Conservation (phyloP, 257 asterid genomes). For the Rhazya stricta region DNA sequence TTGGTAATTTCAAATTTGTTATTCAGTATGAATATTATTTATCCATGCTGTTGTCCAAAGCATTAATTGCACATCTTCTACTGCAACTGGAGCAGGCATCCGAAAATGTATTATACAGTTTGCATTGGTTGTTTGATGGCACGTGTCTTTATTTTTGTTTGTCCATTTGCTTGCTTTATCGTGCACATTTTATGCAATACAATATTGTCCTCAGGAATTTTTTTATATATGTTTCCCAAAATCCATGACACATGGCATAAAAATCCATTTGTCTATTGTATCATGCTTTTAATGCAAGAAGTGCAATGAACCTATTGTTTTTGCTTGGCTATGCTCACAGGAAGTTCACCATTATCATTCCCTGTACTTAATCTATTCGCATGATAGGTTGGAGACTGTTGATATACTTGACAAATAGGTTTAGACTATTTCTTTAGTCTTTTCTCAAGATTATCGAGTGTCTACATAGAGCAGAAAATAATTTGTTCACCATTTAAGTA, state of each 20-base stretch:
- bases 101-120: neutral
- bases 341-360: neutral
- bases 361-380: neutral
- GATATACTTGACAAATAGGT: neutral
- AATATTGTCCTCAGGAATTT: neutral
- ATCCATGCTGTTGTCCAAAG: neutral
- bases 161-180: slow-evolving; percentile 1
- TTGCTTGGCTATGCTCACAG: neutral
- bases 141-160: neutral
- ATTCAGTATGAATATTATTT: neutral
- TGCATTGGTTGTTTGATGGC: neutral
- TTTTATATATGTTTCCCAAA: neutral
- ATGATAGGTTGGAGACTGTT: neutral
- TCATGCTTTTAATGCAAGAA: neutral
- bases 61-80: neutral
- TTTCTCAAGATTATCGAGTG: neutral
- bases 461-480: neutral
- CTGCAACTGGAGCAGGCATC: neutral
- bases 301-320: neutral
- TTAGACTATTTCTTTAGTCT: neutral
- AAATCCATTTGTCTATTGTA: neutral
- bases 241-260: neutral
- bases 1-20: slow-evolving; percentile 47
- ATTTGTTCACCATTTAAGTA: neutral
- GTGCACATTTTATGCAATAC: neutral